These are phyloP conservation scores for Multifurca ochricompacta DNA, from an alignment of 768 basidiomycete species.

Conservation along the genomic window DNA sequence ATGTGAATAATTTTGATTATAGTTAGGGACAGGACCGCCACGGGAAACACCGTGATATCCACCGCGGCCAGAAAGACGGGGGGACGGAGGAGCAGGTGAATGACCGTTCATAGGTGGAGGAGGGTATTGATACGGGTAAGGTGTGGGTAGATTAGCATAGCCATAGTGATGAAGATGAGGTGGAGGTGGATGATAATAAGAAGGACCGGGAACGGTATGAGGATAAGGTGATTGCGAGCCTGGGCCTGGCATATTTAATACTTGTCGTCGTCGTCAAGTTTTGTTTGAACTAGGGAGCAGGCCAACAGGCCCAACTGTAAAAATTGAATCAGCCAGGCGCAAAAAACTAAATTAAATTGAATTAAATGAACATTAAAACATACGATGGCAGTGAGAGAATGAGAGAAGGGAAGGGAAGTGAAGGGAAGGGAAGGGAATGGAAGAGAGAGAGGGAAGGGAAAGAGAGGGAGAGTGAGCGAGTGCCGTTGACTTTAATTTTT, in stretches of 20 bases:
- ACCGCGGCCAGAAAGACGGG: conserved; percentile 31
- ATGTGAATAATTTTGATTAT: conserved; percentile 32
- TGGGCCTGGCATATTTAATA: conserved; percentile 17
- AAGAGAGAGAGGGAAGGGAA: no score
- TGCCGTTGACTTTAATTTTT: no score
- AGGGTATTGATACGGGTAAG: conserved; percentile 28
- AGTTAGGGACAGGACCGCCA: conserved; percentile 32
- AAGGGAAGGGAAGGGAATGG: no score
- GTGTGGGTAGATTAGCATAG: conserved; percentile 22
- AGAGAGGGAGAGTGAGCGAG: no score
- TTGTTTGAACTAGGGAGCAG: no score
- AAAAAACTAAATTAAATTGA: no score
- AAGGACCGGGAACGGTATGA: conserved; percentile 30
- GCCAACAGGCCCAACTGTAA: no score
- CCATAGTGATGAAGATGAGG: conserved; percentile 24
- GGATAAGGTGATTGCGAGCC: conserved; percentile 29
- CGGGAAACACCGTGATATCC: conserved; percentile 26
- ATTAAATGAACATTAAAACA: no score
- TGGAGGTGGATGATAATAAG: conserved; percentile 26
- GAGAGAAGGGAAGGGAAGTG: no score
- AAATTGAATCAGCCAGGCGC: no score
- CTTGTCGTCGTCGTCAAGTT: no score
- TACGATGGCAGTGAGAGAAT: no score
- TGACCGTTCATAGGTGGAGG: conserved; percentile 36
- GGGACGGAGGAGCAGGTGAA: conserved; percentile 31